Conservation (phyloP, 2,329 filamentous ascomycete species). For the Phialophora macrospora region DNA sequence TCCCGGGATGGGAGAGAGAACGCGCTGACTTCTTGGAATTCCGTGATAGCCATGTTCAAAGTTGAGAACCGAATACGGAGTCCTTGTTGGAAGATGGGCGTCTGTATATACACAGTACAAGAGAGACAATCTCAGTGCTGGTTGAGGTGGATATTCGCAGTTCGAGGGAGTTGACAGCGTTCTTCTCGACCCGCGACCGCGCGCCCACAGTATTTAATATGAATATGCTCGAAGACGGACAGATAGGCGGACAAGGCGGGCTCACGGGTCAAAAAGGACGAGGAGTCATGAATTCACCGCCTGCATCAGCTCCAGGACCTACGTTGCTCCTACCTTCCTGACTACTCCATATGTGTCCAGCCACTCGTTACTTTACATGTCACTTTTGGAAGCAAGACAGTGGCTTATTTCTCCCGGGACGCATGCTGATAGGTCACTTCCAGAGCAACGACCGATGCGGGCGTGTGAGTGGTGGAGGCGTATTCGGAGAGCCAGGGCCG, state of each 20-base stretch:
- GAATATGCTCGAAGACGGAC: neutral
- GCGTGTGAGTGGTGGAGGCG: slow-evolving; percentile 4
- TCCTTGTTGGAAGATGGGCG: neutral
- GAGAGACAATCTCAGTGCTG: neutral
- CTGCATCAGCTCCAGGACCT: neutral
- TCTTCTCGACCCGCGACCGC: neutral
- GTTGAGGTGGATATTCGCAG: neutral
- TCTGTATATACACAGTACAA: neutral
- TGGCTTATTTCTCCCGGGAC: neutral
- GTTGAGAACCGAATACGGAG: neutral
- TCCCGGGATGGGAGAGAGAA: neutral
- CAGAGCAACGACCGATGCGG: slow-evolving; percentile 17
- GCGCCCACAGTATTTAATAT: neutral
- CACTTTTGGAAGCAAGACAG: neutral
- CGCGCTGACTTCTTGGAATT: slow-evolving; percentile 36
- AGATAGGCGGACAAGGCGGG: neutral
- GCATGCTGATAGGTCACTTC: slow-evolving; percentile 24
- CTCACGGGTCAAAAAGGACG: neutral
- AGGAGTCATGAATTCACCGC: neutral
- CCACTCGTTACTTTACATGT: neutral
- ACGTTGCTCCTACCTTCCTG: too few relatives aligned
- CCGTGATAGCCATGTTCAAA: slow-evolving; percentile 23
- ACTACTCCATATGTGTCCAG: neutral
- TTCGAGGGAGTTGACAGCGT: neutral
- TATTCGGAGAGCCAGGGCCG: neutral